Evolutionary conservation across 164 flowering plant species (phyloP), one percentile per base, ranked within the genome.

Genomic region (Houttuynia cordata): DNA sequence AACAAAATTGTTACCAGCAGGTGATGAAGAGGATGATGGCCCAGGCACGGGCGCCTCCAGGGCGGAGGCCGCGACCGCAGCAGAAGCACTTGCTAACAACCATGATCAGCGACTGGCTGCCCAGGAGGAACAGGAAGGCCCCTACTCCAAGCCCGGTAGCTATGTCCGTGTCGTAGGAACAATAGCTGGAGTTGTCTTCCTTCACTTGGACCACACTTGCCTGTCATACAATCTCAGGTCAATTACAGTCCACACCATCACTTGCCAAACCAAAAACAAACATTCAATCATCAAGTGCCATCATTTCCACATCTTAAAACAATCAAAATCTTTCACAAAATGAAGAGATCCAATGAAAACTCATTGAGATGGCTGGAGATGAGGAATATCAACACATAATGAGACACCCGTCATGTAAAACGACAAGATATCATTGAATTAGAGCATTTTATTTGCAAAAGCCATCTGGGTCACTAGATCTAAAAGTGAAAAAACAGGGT

Each of bases 21-120:
- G 72, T 23, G 12, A 93, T 74, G 82, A 87, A 93, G 39, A 93
- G 81, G 60, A 93, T 55, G 62, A 89, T 62, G 14, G 97, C 91
- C 75, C 88, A 84, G 56, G 96, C 92, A 67, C 98, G 75, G 24
- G 98, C 76, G 56, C 98, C 87, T 13, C 90, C 79, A 9, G 97
- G 97, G 23, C 67, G 78, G 58, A 90, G 71, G 56, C 94, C 75
- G 68, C 72, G 81, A 20, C 99, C 99, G 60, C 94, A 90, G 79
- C 99, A 93, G 74, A 93, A 85, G 83, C 99, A 93, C 52, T 75
- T 74, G 70, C 91, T 93, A 4, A 83, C 88, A 4, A 70, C 72
- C 92, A 88, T 84, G 53, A 90, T 72, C n/a, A 88, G 40, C 47
- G 65, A 65, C 61, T 90, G 97, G 64, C 92, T 78, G 0, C 53